Conservation (phyloP, 2,329 filamentous ascomycete species). For the Hypoxylon sp. region DNA sequence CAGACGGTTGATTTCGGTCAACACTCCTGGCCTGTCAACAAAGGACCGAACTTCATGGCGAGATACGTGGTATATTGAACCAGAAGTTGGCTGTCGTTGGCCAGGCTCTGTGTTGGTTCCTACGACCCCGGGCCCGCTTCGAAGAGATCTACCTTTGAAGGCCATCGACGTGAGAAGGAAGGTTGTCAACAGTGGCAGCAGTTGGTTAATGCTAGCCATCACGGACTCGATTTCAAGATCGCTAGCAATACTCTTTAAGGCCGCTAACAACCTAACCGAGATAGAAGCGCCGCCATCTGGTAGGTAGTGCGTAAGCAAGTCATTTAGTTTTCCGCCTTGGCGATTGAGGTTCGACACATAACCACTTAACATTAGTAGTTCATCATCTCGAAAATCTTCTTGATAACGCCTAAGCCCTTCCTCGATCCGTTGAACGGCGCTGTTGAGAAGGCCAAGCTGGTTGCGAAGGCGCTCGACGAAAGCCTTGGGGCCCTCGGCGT, state of each 20-base stretch:
- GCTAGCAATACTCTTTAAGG: slow-evolving; percentile 18
- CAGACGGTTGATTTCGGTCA: slow-evolving; percentile 8
- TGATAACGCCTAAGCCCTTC: slow-evolving; percentile 10
- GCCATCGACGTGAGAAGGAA: slow-evolving; percentile 27
- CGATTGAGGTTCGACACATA: slow-evolving; percentile 25
- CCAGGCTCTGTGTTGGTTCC: no score
- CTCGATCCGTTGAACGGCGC: slow-evolving; percentile 21
- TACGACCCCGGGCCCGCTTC: neutral
- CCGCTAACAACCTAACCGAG: slow-evolving; percentile 15
- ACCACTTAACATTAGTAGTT: slow-evolving; percentile 3
- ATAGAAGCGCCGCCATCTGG: slow-evolving; percentile 17
- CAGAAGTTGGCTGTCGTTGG: neutral
- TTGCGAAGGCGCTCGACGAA: slow-evolving; percentile 26
- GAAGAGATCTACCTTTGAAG: neutral
- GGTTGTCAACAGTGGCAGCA: slow-evolving; percentile 20
- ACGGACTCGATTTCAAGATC: slow-evolving; percentile 21
- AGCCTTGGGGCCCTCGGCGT: slow-evolving; percentile 13
- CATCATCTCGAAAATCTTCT: slow-evolving; percentile 14
- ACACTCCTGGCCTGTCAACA: slow-evolving; percentile 16
- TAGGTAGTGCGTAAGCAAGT: slow-evolving; percentile 24
- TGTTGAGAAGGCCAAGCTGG: slow-evolving; percentile 31
- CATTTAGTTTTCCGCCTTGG: slow-evolving; percentile 15
- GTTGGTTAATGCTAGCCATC: slow-evolving; percentile 16
- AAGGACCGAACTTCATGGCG: slow-evolving; percentile 28
- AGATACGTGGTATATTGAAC: slow-evolving; percentile 18